These are phyloP conservation scores for Botrytis tulipae DNA, from an alignment of 2,329 filamentous ascomycete species.

Conservation along the genomic window DNA sequence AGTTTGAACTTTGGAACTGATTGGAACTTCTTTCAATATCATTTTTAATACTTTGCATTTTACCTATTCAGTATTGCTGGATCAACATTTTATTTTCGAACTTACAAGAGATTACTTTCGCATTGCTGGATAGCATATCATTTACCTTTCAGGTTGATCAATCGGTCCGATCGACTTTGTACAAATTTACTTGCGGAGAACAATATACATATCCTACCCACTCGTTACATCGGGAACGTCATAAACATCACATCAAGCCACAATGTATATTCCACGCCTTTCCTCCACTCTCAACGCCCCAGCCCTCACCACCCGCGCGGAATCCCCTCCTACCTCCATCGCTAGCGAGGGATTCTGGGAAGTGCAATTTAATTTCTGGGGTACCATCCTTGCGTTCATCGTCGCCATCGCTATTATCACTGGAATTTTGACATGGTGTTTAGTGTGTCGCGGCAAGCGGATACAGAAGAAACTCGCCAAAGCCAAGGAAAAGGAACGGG, in stretches of 20 bases:
- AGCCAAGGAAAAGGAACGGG: neutral
- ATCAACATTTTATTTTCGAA: neutral
- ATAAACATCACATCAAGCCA: neutral
- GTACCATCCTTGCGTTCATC: neutral
- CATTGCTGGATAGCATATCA: neutral
- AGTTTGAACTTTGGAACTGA: neutral
- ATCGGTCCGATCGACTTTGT: neutral
- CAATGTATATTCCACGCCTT: constrained; percentile 1
- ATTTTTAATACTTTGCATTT: neutral
- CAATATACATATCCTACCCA: neutral
- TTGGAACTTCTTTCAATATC: neutral
- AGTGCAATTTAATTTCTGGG: constrained; percentile 15
- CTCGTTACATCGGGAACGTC: neutral
- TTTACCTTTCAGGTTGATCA: neutral
- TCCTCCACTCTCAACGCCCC: neutral
- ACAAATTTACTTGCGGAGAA: too few species aligned
- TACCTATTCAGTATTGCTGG: neutral
- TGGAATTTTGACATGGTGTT: neutral
- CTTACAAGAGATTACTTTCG: neutral
- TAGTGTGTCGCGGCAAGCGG: constrained; percentile 6
- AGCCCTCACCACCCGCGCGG: neutral
- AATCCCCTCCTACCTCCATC: neutral
- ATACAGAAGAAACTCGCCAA: neutral
- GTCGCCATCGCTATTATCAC: neutral
- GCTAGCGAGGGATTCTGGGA: neutral